These are phyloP conservation scores for Wickerhamomyces kurtzmanii DNA, from an alignment of 805 yeast species.

Conservation along the genomic window DNA sequence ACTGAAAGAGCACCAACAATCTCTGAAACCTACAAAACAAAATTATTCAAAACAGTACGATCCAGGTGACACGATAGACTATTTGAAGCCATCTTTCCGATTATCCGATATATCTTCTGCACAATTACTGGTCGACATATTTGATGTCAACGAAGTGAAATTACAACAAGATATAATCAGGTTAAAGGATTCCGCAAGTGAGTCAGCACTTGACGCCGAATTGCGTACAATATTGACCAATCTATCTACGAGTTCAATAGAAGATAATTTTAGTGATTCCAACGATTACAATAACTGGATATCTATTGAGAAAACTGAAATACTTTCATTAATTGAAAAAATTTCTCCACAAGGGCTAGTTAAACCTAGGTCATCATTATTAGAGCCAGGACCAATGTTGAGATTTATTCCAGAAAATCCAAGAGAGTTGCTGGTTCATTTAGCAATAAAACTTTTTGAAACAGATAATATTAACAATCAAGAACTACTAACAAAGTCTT, in stretches of 20 bases:
- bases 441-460: constrained; percentile 33
- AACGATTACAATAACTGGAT: no score
- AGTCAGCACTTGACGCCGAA: constrained; percentile 21
- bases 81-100: constrained; percentile 41
- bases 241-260: no score
- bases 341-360: no score
- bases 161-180: constrained; percentile 46
- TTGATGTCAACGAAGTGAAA: constrained; percentile 33
- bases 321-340: no score
- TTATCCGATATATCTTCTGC: constrained; percentile 46
- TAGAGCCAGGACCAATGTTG: constrained; percentile 1
- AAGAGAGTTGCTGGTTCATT: constrained; percentile 26
- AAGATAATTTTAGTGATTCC: no score
- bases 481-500: constrained; percentile 28
- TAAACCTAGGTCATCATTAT: no score
- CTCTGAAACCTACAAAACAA: constrained; percentile 11
- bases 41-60: neutral
- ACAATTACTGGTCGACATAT: constrained; percentile 35
- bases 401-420: constrained; percentile 31
- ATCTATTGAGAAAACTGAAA: no score
- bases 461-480: constrained; percentile 18
- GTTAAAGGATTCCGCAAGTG: constrained; percentile 29
- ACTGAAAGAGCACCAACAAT: constrained; percentile 29
- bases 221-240: constrained; percentile 9
- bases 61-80: constrained; percentile 15